Evolutionary conservation across 495 filamentous ascomycete species (phyloP).

Genomic region (Hypoxylon crocopeplum): DNA sequence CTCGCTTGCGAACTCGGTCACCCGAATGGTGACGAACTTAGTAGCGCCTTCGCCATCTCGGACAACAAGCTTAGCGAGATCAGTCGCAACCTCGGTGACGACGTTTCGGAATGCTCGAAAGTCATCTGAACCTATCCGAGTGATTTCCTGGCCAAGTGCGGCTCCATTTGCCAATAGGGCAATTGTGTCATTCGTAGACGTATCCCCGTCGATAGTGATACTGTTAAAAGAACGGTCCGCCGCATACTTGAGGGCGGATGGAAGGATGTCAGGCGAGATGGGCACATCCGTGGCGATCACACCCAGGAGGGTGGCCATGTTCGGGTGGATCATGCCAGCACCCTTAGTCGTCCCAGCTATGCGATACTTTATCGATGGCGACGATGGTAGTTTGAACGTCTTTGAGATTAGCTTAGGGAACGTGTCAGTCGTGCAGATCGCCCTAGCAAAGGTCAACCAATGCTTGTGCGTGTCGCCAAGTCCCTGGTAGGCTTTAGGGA

Average conservation of each 20-base stretch:
- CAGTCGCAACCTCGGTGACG: constrained; percentile 77
- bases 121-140: constrained; percentile 62
- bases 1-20: constrained; percentile 73
- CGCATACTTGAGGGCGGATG: constrained; percentile 72
- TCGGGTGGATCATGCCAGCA: constrained; percentile 99
- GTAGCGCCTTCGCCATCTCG: constrained; percentile 97
- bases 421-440: constrained; percentile 98
- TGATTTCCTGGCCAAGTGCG: constrained; percentile 74
- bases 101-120: constrained; percentile 69
- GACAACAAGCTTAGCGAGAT: constrained; percentile 90
- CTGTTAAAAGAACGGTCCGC: constrained; percentile 92
- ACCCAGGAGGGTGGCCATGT: constrained; percentile 96
- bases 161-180: constrained; percentile 94
- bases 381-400: constrained; percentile 84
- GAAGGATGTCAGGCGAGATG: constrained; percentile 71
- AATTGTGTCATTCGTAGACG: constrained; percentile 95
- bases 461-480: constrained; percentile 78
- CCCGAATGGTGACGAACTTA: constrained; percentile 95
- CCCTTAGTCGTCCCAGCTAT: constrained; percentile 98
- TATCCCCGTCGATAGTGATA: constrained; percentile 96
- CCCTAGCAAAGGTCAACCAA: constrained; percentile 86
- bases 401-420: constrained; percentile 95
- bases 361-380: constrained; percentile 73
- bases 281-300: constrained; percentile 94
- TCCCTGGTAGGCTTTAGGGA: constrained; percentile 74